A percentile compares a stretch with the other conserved stretches of the same genome.
Evolutionary conservation across 371 early-diverging fungal genomes (phyloP).

Genomic region (Nematocida sp.): DNA sequence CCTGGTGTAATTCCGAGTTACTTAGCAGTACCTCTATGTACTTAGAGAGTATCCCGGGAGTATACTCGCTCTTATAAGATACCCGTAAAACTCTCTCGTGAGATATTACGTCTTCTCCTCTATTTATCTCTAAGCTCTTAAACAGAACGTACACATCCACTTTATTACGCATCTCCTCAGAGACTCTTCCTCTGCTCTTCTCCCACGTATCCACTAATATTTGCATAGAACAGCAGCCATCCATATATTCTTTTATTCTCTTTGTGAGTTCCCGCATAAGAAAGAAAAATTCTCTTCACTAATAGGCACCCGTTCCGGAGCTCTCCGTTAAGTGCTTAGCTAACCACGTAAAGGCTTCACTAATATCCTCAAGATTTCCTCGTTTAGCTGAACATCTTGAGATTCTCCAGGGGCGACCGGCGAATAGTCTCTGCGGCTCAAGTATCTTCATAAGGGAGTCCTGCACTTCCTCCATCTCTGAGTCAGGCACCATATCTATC

Average conservation of each 20-base stretch:
- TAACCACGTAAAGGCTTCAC: conserved; percentile 42
- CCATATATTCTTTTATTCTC: conserved; percentile 8
- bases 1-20: background rate
- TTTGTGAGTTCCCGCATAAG: no score
- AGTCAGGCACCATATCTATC: conserved; percentile 52
- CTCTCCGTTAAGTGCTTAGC: conserved; percentile 25
- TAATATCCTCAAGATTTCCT: conserved; percentile 17
- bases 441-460: conserved; percentile 25
- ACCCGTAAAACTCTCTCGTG: conserved; percentile 15
- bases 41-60: conserved; percentile 39
- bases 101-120: background rate
- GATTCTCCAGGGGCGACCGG: conserved; percentile 36
- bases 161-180: background rate
- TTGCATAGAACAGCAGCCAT: background rate
- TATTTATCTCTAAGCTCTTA: background rate
- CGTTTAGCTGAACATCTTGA: conserved; percentile 16
- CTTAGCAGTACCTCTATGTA: conserved; percentile 10
- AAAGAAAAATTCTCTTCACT: no score
- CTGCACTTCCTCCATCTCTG: conserved; percentile 37
- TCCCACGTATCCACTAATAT: background rate
- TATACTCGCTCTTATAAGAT: conserved; percentile 13
- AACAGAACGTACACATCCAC: conserved; percentile 25
- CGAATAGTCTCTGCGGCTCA: conserved; percentile 20
- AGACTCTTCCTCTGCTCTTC: background rate
- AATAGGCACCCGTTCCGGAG: background rate